Conservation (phyloP, 1,284 basidiomycete genomes). For the Heimioporus retisporus region DNA sequence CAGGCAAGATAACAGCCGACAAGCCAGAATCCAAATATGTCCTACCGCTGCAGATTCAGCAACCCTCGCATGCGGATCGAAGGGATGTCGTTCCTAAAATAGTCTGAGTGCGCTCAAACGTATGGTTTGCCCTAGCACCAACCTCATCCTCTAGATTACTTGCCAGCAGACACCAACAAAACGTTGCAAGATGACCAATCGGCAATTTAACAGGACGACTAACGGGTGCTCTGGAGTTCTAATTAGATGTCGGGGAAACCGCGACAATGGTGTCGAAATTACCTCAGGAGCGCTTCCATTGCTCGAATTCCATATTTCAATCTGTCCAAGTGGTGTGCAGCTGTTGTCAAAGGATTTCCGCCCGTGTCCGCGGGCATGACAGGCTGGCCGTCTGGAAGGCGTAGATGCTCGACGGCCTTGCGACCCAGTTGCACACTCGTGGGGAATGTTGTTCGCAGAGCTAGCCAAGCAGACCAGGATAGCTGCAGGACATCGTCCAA, state of each 20-base stretch:
- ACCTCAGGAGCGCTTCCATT: conserved; percentile 67
- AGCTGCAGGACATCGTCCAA: conserved; percentile 74
- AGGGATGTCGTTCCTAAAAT: conserved; percentile 56
- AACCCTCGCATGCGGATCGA: conserved; percentile 59
- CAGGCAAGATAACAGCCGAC: conserved; percentile 59
- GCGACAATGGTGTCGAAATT: conserved; percentile 6
- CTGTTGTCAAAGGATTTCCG: conserved; percentile 51
- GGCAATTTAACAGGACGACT: conserved; percentile 81
- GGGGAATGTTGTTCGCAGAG: conserved; percentile 67
- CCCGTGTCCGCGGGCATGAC: conserved; percentile 19
- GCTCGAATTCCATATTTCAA: conserved; percentile 64
- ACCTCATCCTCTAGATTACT: conserved; percentile 68
- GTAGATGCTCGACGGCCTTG: conserved; percentile 19
- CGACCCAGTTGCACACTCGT: conserved; percentile 29
- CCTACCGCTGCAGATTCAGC: conserved; percentile 68
- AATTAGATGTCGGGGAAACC: conserved; percentile 13
- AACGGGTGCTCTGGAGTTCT: conserved; percentile 58
- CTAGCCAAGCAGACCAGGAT: conserved; percentile 68
- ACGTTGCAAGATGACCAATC: conserved; percentile 66
- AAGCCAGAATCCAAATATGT: conserved; percentile 63
- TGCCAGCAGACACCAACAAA: conserved; percentile 64
- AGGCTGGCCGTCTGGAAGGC: conserved; percentile 21
- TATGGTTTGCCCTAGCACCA: conserved; percentile 22
- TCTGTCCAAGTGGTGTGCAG: conserved; percentile 69
- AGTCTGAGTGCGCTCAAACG: conserved; percentile 15